Percentiles rank a stretch among this genome's conserved stretches.
phyloP scores from a whole-genome alignment of 176 grass and related monocot species.

The Guadua angustifolia region DNA sequence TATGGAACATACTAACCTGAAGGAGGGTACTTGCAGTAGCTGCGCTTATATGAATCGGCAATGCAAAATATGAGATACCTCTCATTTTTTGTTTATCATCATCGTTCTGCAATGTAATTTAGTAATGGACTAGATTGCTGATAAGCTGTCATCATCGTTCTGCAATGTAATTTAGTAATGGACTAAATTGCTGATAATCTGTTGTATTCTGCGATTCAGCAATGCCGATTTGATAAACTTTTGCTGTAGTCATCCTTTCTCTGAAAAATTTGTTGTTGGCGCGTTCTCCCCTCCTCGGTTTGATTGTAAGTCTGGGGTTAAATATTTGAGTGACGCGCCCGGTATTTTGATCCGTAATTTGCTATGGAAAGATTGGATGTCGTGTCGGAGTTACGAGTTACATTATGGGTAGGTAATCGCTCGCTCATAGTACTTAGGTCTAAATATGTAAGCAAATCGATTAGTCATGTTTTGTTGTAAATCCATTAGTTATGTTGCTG shows the following conservation, averaged over 20 bases:
- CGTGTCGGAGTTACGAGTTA: not conserved
- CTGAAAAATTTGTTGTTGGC: not conserved
- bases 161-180: slow-evolving; percentile 27
- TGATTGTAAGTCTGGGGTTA: not conserved
- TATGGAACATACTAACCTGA: slow-evolving; percentile 39
- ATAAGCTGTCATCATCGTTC: not conserved
- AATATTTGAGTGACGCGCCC: not conserved
- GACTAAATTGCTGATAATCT: not conserved
- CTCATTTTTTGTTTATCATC: not conserved
- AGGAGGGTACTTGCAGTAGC: slow-evolving; percentile 26
- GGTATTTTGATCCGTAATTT: not conserved
- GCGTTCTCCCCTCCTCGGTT: not conserved
- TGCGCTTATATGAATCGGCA: slow-evolving; percentile 48
- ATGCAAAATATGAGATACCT: slow-evolving; percentile 30
- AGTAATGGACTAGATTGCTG: not conserved
- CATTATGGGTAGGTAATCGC: not conserved
- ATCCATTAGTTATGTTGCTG: too few relatives aligned
- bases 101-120: slow-evolving; percentile 25
- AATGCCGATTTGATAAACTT: not conserved
- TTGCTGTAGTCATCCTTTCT: not conserved
- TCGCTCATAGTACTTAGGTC: not conserved
- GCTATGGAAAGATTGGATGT: not conserved
- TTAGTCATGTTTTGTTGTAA: not conserved
- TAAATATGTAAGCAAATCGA: not conserved
- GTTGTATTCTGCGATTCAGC: not conserved